Base-by-base conservation (phyloP, 2,329 filamentous ascomycete species). In the Hypomyces perniciosus region DNA sequence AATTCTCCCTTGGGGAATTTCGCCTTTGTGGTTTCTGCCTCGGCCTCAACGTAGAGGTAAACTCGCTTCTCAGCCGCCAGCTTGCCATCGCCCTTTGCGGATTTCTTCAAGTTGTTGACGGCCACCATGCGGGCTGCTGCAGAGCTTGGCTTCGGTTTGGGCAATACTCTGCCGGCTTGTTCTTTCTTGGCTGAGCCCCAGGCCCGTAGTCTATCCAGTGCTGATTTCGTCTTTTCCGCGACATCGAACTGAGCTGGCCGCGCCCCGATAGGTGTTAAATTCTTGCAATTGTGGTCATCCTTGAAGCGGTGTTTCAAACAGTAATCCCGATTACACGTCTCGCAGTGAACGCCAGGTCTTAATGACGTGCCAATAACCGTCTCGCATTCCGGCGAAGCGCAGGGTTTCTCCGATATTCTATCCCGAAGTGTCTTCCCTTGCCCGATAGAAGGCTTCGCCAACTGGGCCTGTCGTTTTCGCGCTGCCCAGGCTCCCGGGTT, bases 1-100 rank as follows among this genome's bases (percentile, higher is more conserved):
- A 92, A 90, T 54, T 86, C 82, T 6, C 87, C 88, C 62, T 83
- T 86, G 4, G 91, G 90, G 40, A 88, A 83, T 67, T 95, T 95
- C 6, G 87, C 83, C 47, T 83, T 87, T 2, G 90, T 85, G 0
- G 90, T 95, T 61, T 89, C 88, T 8, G 88, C 88, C 62, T 91
- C 90, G 0, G 92, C 93, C 65, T 97, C 92, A 13, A 96, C 88
- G 64, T 88, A 85, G 1, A 99, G 64, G 64, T 97, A 97, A 2
- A 99, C 72, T n/a, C 93, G 76, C 72, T 95, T 95, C 57, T 96
- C 90, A 0, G 75, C 68, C 0, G 90, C 76, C 0, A 96, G 69
- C 61, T 90, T 92, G 8, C 83, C 83, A 57, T 97, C 92, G 1
- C 95, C 95, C 71, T 96, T 96, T 2, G 93, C 92, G 1, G 80